These are phyloP conservation scores for Thalassiosira livingstoniorum DNA, from an alignment of 352 stramenopile species.

Conservation along the genomic window DNA sequence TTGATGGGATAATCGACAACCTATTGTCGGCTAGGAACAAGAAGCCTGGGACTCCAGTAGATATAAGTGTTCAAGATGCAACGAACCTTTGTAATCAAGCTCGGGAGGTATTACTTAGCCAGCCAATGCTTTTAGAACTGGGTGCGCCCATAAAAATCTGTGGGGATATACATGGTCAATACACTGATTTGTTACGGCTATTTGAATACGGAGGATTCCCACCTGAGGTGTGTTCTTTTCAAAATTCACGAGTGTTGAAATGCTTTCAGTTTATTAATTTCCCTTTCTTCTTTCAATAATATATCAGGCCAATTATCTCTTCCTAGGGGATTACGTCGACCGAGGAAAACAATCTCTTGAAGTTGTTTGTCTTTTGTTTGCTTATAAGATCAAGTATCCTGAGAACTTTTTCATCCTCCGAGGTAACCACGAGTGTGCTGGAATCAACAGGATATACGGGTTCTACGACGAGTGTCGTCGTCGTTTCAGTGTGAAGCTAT, in stretches of 20 bases:
- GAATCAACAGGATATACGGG: slow-evolving; percentile 99
- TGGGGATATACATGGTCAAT: slow-evolving; percentile 92
- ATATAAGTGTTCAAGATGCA: slow-evolving; percentile 80
- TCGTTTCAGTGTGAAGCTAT: slow-evolving; percentile 92
- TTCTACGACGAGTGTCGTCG: slow-evolving; percentile 98
- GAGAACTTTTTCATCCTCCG: slow-evolving; percentile 97
- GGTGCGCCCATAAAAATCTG: slow-evolving; percentile 96
- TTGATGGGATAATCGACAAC: slow-evolving; percentile 85
- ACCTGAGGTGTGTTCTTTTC: slow-evolving; percentile 41
- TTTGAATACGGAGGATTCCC: slow-evolving; percentile 90
- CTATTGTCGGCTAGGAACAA: slow-evolving; percentile 82
- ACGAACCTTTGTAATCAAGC: slow-evolving; percentile 74
- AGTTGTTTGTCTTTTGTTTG: slow-evolving; percentile 96
- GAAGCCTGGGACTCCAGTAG: slow-evolving; percentile 83
- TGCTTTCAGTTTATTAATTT: background rate
- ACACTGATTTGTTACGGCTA: slow-evolving; percentile 89
- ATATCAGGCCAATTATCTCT: slow-evolving; percentile 88
- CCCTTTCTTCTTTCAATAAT: slow-evolving; percentile 2
- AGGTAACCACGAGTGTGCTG: slow-evolving; percentile 98
- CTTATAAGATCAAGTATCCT: slow-evolving; percentile 99
- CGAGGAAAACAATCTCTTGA: slow-evolving; percentile 97
- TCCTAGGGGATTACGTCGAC: slow-evolving; percentile 96
- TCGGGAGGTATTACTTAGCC: slow-evolving; percentile 87
- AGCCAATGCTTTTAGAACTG: slow-evolving; percentile 94
- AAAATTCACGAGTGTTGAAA: background rate